A percentile compares a stretch with the other conserved stretches of the same genome.
Evolutionary conservation across 2,329 filamentous ascomycete genomes (phyloP).

Genomic region (Aspergillus sergii): DNA sequence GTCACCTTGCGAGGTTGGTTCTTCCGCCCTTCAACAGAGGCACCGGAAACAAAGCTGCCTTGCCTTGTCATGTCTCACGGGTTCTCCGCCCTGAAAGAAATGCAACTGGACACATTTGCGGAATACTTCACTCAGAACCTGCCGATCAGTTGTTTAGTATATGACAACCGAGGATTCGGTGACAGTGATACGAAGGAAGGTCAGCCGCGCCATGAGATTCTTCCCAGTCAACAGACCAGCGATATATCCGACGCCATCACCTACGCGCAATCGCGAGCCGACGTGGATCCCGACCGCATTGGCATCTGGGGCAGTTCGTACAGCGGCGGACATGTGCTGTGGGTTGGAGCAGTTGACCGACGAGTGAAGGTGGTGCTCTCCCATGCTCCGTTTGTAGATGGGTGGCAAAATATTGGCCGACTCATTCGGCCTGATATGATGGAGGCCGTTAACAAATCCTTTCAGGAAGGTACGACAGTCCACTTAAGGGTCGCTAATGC

Average conservation of each 20-base stretch:
- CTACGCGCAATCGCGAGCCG: slow-evolving; percentile 33
- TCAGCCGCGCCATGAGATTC: slow-evolving; percentile 3
- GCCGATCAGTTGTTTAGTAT: not conserved
- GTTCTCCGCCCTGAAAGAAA: not conserved
- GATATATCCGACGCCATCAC: slow-evolving; percentile 41
- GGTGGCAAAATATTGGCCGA: too few relatives aligned
- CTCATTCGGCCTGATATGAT: too few relatives aligned
- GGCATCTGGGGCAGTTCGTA: slow-evolving; percentile 44
- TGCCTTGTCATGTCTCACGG: not conserved
- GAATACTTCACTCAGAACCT: not conserved
- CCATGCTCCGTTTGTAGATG: too few relatives aligned
- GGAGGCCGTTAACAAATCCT: not conserved
- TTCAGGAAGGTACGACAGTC: not conserved
- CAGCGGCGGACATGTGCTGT: slow-evolving; percentile 44
- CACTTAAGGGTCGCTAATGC: too few relatives aligned
- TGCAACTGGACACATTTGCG: not conserved
- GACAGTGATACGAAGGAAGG: slow-evolving; percentile 26
- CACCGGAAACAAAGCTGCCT: not conserved
- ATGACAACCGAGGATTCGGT: slow-evolving; percentile 6
- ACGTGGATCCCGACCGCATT: slow-evolving; percentile 36
- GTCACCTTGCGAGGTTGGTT: not conserved
- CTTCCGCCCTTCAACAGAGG: not conserved
- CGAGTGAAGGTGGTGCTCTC: slow-evolving; percentile 27
- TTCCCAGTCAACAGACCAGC: slow-evolving; percentile 3
- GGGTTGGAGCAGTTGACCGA: slow-evolving; percentile 43